A percentile compares a stretch with the other conserved stretches of the same genome.
These are phyloP conservation scores for Xanthoconium separans DNA, from an alignment of 1,284 basidiomycete genomes.

Conservation along the genomic window DNA sequence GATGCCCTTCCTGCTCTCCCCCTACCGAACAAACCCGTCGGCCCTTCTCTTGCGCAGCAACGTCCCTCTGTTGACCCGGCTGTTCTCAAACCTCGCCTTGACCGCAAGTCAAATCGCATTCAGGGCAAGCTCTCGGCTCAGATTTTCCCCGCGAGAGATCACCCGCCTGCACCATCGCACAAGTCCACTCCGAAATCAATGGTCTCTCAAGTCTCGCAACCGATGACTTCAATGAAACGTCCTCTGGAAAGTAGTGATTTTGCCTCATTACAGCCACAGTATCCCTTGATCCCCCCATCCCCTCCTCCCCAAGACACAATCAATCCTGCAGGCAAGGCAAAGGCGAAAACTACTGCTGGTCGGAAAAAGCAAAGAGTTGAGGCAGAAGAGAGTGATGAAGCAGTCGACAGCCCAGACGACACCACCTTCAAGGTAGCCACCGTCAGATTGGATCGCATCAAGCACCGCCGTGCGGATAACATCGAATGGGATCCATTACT, in stretches of 20 bases:
- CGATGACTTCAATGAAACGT: slow-evolving; percentile 23
- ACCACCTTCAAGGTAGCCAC: slow-evolving; percentile 24
- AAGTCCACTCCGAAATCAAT: not conserved
- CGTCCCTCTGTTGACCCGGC: not conserved
- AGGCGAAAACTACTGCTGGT: slow-evolving; percentile 36
- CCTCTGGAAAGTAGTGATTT: slow-evolving; percentile 10
- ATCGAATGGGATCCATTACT: slow-evolving; percentile 44
- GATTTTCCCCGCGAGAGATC: slow-evolving; percentile 15
- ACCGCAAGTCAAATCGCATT: slow-evolving; percentile 3
- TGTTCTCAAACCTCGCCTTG: not conserved
- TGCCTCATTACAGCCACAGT: slow-evolving; percentile 3
- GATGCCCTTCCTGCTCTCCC: slow-evolving; percentile 41
- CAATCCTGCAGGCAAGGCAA: slow-evolving; percentile 37
- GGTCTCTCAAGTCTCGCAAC: slow-evolving; percentile 4
- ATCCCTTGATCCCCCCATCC: slow-evolving; percentile 57
- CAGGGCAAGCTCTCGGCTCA: slow-evolving; percentile 7
- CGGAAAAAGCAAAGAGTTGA: slow-evolving; percentile 43
- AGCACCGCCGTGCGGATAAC: slow-evolving; percentile 21
- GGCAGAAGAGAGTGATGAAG: slow-evolving; percentile 37
- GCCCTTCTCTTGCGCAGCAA: slow-evolving; percentile 1
- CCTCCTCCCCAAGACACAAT: slow-evolving; percentile 47
- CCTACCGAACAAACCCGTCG: slow-evolving; percentile 14
- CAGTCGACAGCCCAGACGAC: slow-evolving; percentile 23
- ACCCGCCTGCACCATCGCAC: not conserved
- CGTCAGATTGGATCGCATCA: slow-evolving; percentile 14